A percentile compares a stretch with the other conserved stretches of the same genome.
These are phyloP conservation scores for Lactifluus volemus DNA, from an alignment of 768 basidiomycete genomes.

Conservation along the genomic window DNA sequence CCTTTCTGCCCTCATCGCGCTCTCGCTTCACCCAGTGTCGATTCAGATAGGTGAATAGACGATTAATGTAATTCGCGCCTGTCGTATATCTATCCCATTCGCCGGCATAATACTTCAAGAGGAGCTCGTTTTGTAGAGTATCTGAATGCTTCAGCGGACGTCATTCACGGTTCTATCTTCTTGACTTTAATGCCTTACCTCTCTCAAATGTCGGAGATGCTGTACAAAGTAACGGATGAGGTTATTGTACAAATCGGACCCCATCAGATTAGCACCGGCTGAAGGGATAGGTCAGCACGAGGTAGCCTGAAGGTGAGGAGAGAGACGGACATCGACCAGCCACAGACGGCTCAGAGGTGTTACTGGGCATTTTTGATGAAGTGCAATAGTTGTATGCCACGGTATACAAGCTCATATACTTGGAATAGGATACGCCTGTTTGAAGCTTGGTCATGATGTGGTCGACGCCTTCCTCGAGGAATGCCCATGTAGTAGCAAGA, in stretches of 20 bases:
- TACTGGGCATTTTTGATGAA: conserved; percentile 64
- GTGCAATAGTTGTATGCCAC: conserved; percentile 99
- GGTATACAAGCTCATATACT: conserved; percentile 84
- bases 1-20: conserved; percentile 92
- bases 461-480: conserved; percentile 80
- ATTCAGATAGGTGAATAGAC: conserved; percentile 95
- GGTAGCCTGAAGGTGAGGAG: neutral
- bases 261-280: conserved; percentile 95
- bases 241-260: conserved; percentile 93
- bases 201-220: conserved; percentile 62
- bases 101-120: conserved; percentile 81
- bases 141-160: conserved; percentile 55
- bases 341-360: conserved; percentile 30
- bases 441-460: conserved; percentile 90
- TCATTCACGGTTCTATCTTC: conserved; percentile 14
- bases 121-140: conserved; percentile 71
- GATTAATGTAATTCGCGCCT: conserved; percentile 95
- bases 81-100: conserved; percentile 98
- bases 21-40: conserved; percentile 99
- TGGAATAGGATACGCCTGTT: conserved; percentile 82
- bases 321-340: conserved; percentile 49
- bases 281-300: neutral
- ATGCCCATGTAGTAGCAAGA: conserved; percentile 79
- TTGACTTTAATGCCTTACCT: conserved; percentile 39
- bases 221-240: conserved; percentile 83